phyloP scores from a whole-genome alignment of 148 eudicot species.

The Mesembryanthemum crystallinum region DNA sequence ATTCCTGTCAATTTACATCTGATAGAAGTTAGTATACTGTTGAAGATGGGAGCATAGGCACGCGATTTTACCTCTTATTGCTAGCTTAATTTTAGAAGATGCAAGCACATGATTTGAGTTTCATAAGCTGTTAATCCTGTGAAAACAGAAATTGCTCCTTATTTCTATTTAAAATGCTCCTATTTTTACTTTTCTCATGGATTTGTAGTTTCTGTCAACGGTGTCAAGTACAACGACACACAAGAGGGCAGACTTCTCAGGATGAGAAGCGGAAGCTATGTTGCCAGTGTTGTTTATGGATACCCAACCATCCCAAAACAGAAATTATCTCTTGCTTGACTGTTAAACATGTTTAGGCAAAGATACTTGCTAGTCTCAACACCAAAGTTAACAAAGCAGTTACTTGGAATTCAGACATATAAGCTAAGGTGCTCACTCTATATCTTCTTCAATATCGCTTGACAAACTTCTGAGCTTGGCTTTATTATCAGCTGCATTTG shows the following conservation, averaged over 20 bases:
- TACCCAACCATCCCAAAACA: not conserved
- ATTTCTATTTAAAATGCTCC: too few relatives aligned
- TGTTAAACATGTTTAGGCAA: not conserved
- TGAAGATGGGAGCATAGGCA: not conserved
- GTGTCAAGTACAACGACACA: too few relatives aligned
- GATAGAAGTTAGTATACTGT: not conserved
- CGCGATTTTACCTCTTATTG: not conserved
- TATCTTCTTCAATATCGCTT: slow-evolving; percentile 28
- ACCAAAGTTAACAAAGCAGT: not conserved
- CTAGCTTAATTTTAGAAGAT: not conserved
- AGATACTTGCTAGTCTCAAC: not conserved
- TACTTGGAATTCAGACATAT: not conserved
- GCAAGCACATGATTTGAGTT: not conserved
- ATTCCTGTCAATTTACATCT: slow-evolving; percentile 37
- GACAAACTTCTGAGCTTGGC: slow-evolving; percentile 42
- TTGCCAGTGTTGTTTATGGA: not conserved
- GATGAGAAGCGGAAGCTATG: not conserved
- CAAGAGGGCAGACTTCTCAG: too few relatives aligned
- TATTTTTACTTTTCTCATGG: too few relatives aligned
- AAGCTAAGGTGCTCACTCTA: slow-evolving; percentile 31
- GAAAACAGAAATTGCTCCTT: too few relatives aligned
- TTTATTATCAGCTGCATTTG: slow-evolving; percentile 60
- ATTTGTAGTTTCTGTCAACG: too few relatives aligned
- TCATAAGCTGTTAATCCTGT: too few relatives aligned
- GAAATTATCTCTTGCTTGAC: not conserved